These are phyloP conservation scores for Ophiostoma triangulosporum DNA, from an alignment of 2,329 filamentous ascomycete genomes.

Conservation along the genomic window DNA sequence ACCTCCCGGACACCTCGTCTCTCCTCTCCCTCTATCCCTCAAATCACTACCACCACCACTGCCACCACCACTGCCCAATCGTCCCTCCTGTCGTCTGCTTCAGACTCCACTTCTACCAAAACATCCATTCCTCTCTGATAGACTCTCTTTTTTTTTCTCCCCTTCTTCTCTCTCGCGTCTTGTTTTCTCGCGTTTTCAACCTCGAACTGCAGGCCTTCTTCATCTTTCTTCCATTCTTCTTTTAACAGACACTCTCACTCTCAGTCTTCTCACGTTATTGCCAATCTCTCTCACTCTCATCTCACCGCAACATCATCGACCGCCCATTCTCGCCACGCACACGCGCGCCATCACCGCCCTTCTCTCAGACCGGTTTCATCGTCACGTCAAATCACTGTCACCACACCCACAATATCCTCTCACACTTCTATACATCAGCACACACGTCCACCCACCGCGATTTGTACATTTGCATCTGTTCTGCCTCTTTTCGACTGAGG, in stretches of 20 bases:
- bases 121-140: conserved; percentile 17
- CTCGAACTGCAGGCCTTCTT: neutral
- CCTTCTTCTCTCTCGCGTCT: neutral
- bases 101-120: conserved; percentile 17
- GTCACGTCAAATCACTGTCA: neutral
- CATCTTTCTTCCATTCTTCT: neutral
- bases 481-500: neutral
- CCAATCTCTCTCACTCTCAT: neutral
- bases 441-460: neutral
- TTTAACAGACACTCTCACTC: too few species aligned
- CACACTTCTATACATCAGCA: neutral
- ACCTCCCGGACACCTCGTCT: neutral
- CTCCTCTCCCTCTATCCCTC: conserved; percentile 5
- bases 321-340: neutral
- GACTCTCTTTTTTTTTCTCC: conserved; percentile 6
- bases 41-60: neutral
- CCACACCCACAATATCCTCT: neutral
- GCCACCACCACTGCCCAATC: neutral
- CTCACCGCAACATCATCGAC: neutral
- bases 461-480: neutral
- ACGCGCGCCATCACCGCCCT: neutral
- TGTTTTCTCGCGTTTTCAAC: neutral
- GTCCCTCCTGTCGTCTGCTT: conserved; percentile 1
- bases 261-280: neutral
- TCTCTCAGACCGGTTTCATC: neutral